Conservation (phyloP, 164 flowering plant species). For the Vitis labrusca region DNA sequence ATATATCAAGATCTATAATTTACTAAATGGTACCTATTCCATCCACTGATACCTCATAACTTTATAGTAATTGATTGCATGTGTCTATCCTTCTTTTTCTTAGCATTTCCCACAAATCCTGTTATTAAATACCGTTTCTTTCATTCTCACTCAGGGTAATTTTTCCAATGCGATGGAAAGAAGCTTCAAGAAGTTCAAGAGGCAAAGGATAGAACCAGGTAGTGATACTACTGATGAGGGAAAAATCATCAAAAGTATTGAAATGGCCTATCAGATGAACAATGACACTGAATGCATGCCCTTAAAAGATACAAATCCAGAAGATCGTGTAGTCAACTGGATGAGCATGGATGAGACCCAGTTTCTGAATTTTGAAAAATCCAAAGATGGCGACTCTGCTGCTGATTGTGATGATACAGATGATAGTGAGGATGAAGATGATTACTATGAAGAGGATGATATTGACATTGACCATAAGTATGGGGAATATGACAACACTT, state of each 20-base stretch:
- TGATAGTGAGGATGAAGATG: slow-evolving; percentile 36
- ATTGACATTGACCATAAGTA: slow-evolving; percentile 17
- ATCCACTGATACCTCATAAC: neutral
- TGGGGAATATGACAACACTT: slow-evolving; percentile 15
- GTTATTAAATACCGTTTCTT: neutral
- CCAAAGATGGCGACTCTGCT: slow-evolving; percentile 28
- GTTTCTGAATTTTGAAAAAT: slow-evolving; percentile 31
- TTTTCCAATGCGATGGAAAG: slow-evolving; percentile 17
- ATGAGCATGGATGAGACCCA: slow-evolving; percentile 52
- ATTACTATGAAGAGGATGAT: slow-evolving; percentile 26
- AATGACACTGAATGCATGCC: slow-evolving; percentile 13
- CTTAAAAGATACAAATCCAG: slow-evolving; percentile 4
- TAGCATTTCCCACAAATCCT: neutral
- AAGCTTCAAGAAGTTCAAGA: slow-evolving; percentile 34
- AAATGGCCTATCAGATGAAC: slow-evolving; percentile 13
- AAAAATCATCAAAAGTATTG: slow-evolving; percentile 3
- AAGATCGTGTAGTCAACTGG: slow-evolving; percentile 41
- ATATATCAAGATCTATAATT: neutral
- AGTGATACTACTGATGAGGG: slow-evolving; percentile 12
- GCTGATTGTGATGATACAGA: slow-evolving; percentile 37
- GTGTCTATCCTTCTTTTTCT: neutral
- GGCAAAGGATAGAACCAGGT: slow-evolving; percentile 30
- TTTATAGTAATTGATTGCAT: neutral
- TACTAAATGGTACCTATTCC: neutral
- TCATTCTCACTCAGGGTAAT: slow-evolving; percentile 24